A percentile compares a stretch with the other conserved stretches of the same genome.
phyloP scores from a whole-genome alignment of 306 rosid species.

The Cucurbita argyrosperma region DNA sequence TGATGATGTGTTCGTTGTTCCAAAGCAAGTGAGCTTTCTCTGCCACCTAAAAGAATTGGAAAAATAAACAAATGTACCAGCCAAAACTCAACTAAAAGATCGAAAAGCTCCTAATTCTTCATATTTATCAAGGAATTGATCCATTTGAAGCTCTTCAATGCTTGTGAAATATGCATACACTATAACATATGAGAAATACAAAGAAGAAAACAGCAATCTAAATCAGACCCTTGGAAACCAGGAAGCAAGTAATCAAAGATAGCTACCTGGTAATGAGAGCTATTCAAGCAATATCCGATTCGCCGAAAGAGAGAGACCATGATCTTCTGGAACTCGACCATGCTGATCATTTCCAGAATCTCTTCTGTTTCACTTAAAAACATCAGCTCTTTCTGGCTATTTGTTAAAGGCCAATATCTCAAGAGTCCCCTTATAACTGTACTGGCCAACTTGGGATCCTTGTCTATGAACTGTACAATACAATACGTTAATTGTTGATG shows the following conservation, averaged over 20 bases:
- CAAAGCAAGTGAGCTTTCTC: slow-evolving; percentile 90
- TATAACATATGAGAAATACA: background rate
- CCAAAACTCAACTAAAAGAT: background rate
- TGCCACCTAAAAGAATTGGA: slow-evolving; percentile 52
- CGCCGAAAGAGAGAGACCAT: slow-evolving; percentile 74
- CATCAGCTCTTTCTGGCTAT: slow-evolving; percentile 98
- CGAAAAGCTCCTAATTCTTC: background rate
- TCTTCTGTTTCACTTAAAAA: slow-evolving; percentile 92
- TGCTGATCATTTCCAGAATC: slow-evolving; percentile 75
- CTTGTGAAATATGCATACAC: background rate
- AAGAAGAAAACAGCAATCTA: background rate
- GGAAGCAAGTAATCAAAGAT: background rate
- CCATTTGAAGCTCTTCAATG: background rate
- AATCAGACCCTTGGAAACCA: background rate
- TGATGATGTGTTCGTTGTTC: slow-evolving; percentile 82
- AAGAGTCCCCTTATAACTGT: slow-evolving; percentile 67
- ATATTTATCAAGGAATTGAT: background rate
- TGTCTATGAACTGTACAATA: slow-evolving; percentile 78
- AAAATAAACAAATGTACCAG: background rate
- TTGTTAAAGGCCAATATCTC: slow-evolving; percentile 92
- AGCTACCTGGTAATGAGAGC: slow-evolving; percentile 86
- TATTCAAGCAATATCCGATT: slow-evolving; percentile 58
- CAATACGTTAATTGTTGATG: slow-evolving; percentile 89
- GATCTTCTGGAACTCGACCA: slow-evolving; percentile 76
- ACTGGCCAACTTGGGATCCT: slow-evolving; percentile 81